Conservation (phyloP, 371 early-diverging fungal genomes). For the Rhizopus stolonifer region DNA sequence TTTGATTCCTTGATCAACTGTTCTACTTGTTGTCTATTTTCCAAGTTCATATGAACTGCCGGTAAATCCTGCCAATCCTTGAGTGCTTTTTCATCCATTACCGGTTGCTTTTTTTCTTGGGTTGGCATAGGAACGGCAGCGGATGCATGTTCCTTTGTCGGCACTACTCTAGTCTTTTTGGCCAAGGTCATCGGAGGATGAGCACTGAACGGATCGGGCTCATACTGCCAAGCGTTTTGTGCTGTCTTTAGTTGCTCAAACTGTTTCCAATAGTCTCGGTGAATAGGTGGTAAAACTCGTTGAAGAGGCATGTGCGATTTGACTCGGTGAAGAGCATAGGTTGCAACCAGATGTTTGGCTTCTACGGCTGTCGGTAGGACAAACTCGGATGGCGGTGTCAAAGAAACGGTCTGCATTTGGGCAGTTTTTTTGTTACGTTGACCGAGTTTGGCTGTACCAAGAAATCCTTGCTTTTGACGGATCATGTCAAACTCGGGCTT, state of each 20-base stretch:
- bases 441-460: constrained; percentile 60
- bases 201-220: constrained; percentile 75
- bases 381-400: constrained; percentile 43
- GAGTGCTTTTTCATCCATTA: constrained; percentile 43
- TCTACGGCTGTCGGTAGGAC: constrained; percentile 57
- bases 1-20: constrained; percentile 53
- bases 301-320: constrained; percentile 71
- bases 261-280: constrained; percentile 72
- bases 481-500: constrained; percentile 66
- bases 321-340: constrained; percentile 81
- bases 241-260: constrained; percentile 57
- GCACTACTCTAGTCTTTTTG: constrained; percentile 15
- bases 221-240: constrained; percentile 59
- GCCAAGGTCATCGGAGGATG: constrained; percentile 34
- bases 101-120: constrained; percentile 14
- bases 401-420: constrained; percentile 53
- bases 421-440: constrained; percentile 74
- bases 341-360: constrained; percentile 81
- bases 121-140: constrained; percentile 42
- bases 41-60: constrained; percentile 67
- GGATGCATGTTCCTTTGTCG: constrained; percentile 35
- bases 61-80: constrained; percentile 74
- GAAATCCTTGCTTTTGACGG: constrained; percentile 42
- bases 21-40: constrained; percentile 63
- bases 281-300: constrained; percentile 74